Evolutionary conservation across 495 filamentous ascomycete genomes (phyloP).

Genomic region (Aspergillus nidulans): DNA sequence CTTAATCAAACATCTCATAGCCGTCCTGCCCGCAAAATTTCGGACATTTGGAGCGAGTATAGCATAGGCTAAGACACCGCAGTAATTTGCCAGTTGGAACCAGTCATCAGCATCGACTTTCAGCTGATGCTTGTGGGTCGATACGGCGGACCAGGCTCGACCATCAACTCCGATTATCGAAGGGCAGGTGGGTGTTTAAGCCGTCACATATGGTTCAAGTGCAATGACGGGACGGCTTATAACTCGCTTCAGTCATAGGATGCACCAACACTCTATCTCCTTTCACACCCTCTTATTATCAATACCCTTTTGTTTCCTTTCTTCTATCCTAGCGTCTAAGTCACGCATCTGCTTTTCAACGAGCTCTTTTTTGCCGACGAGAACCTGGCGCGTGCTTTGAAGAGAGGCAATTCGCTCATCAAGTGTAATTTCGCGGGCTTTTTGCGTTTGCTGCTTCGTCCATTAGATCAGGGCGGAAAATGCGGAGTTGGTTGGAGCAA

Average conservation of each 20-base stretch:
- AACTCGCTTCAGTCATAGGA: not conserved
- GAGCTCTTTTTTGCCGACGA: slow-evolving; percentile 47
- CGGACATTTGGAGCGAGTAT: not conserved
- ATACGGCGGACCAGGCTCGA: not conserved
- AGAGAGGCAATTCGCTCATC: slow-evolving; percentile 52
- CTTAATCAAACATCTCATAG: not conserved
- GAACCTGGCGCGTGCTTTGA: slow-evolving; percentile 39
- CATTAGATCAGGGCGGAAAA: not conserved
- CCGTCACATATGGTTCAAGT: not conserved
- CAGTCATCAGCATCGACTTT: not conserved
- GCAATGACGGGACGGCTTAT: not conserved
- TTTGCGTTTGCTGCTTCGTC: slow-evolving; percentile 32
- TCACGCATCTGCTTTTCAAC: slow-evolving; percentile 56
- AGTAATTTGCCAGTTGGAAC: not conserved
- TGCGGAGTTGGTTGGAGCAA: not conserved
- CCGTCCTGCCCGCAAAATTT: not conserved
- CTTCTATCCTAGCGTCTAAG: slow-evolving; percentile 42
- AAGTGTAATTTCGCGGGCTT: slow-evolving; percentile 45
- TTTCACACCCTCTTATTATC: slow-evolving; percentile 8
- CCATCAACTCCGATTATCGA: not conserved
- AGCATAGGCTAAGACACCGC: not conserved
- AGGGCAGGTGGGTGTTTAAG: not conserved
- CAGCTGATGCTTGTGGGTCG: not conserved
- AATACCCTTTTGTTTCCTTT: slow-evolving; percentile 30
- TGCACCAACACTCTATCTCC: not conserved